These are phyloP conservation scores for Turritis glabra DNA, from an alignment of 345 rosid species.

Conservation along the genomic window DNA sequence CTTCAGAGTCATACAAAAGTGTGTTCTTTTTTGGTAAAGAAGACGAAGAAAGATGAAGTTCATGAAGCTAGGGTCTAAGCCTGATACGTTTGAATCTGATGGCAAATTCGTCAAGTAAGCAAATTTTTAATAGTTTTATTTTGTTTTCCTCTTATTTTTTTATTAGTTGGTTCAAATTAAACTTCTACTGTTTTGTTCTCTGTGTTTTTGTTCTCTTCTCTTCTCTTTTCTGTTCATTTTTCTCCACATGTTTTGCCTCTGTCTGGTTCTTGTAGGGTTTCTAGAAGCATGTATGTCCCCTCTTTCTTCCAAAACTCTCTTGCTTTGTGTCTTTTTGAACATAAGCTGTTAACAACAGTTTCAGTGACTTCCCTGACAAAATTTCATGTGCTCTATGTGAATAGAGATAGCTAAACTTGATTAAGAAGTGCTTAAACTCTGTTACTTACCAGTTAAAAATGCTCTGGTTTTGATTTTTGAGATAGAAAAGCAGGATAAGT, in stretches of 20 bases:
- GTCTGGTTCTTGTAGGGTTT: conserved; percentile 18
- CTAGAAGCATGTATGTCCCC: conserved; percentile 10
- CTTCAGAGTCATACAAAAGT: conserved; percentile 24
- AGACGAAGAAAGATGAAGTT: conserved; percentile 66
- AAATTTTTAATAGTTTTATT: background rate
- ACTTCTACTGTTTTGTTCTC: conserved; percentile 28
- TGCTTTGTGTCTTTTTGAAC: background rate
- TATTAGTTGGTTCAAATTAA: conserved; percentile 24
- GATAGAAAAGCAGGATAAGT: background rate
- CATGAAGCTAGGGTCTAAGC: conserved; percentile 95
- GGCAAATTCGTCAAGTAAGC: conserved; percentile 70
- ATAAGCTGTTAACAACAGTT: background rate
- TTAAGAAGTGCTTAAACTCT: background rate
- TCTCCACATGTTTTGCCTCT: conserved; percentile 25
- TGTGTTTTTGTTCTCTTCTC: conserved; percentile 21
- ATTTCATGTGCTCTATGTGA: background rate
- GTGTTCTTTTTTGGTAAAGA: conserved; percentile 27
- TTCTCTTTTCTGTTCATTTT: conserved; percentile 34
- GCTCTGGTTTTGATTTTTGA: background rate
- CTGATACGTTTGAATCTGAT: conserved; percentile 79
- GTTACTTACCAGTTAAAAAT: background rate
- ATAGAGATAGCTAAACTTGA: background rate
- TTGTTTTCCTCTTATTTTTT: background rate
- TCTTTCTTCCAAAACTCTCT: no score
- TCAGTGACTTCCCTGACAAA: background rate